Base-by-base conservation (phyloP, 371 early-diverging fungal species). In the Mortierella sp. region DNA sequence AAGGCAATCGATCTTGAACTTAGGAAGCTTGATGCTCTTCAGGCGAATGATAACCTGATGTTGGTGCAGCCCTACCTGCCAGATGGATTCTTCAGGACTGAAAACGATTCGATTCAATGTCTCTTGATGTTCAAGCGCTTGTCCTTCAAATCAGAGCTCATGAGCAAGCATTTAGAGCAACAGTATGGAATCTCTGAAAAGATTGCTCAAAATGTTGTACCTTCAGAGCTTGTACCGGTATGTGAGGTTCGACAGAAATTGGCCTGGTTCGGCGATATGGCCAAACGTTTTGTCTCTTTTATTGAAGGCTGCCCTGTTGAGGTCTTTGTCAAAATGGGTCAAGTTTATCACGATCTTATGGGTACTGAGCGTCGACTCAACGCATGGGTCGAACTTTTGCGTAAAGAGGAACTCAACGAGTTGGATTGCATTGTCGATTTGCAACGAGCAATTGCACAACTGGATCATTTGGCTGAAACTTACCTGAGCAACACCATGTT, bases 1-100 rank as follows among this genome's bases (percentile, higher is more conserved):
- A 94, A 94, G 83, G 87, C 94, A 5, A 91, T 97, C 45, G 98
- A 97, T 71, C 85, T 97, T 49, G 97, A 97, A 61, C 83, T 97
- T 43, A 90, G 95, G 10, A 92, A 93, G 66, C 75, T 97, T 57
- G 97, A 97, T 32, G 94, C 93, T 7, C 80, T 84, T 13, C 96
- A 97, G 76, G 96, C 96, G 0, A 86, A 85, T 12, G 92, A 94
- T 70, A 90, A 95, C 61, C 75, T 97, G 40, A 86, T 81, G 42
- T 85, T 91, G 62, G 85, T 93, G 26, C 86, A 94, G 86, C 90
- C 92, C 1, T 97, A 94, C 72, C 82, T 97, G 31, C 97, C 98
- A 0, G 94, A 94, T 19, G 85, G 92, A 8, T 96, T 96, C 83
- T 92, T 93, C 83, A 86, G 87, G 62, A 89, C 87, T 6, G 97